Conservation (phyloP, 2,329 filamentous ascomycete genomes). For the Nectriaceae sp. region DNA sequence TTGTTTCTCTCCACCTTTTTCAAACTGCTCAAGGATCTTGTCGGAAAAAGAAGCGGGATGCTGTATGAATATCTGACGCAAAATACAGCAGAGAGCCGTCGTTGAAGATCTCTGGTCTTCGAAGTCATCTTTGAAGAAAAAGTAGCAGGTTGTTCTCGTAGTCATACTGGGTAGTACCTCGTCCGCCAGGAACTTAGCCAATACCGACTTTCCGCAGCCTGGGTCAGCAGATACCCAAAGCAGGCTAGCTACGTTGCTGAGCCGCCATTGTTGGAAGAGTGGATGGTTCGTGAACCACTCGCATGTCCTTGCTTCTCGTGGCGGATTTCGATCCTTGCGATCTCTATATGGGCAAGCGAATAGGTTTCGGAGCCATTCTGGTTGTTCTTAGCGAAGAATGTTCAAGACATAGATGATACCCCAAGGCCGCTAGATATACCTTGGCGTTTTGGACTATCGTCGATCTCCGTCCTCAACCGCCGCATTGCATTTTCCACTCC, state of each 20-base stretch:
- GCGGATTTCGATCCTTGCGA: background rate
- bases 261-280: conserved; percentile 1
- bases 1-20: conserved; percentile 15
- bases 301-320: conserved; percentile 1
- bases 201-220: conserved; percentile 47
- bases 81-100: conserved; percentile 35
- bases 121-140: conserved; percentile 49
- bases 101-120: conserved; percentile 33
- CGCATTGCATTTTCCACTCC: too few species aligned
- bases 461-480: too few species aligned
- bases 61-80: too few species aligned
- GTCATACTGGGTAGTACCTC: conserved; percentile 17
- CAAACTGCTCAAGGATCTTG: conserved; percentile 19
- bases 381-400: too few species aligned
- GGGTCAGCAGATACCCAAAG: conserved; percentile 42
- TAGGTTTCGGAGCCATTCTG: too few species aligned
- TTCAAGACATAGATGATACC: too few species aligned
- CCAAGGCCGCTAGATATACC: too few species aligned
- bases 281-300: conserved; percentile 2
- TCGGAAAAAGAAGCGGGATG: too few species aligned
- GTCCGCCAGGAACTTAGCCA: conserved; percentile 40
- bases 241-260: background rate
- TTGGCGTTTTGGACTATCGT: too few species aligned
- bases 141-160: conserved; percentile 37
- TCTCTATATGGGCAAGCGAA: background rate